A percentile compares a stretch with the other conserved stretches of the same genome.
These are phyloP conservation scores for Polyporus arcularius DNA, from an alignment of 768 basidiomycete genomes.

Conservation along the genomic window DNA sequence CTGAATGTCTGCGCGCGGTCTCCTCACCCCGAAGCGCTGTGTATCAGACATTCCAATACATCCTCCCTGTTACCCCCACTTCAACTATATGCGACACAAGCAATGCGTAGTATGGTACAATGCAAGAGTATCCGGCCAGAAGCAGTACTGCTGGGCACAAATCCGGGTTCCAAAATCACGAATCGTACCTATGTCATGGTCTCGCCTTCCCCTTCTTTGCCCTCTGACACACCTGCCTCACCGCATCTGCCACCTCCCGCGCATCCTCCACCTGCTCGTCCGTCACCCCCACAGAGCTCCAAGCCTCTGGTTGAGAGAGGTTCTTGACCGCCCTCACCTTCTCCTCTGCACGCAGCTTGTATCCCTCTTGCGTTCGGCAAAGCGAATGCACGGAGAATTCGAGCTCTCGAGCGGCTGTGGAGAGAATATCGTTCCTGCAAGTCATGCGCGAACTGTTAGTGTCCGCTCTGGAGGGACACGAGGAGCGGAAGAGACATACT, in stretches of 20 bases:
- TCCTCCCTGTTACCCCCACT: too few species aligned
- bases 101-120: too few species aligned
- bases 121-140: too few species aligned
- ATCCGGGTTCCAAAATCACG: too few species aligned
- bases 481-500: conserved; percentile 21
- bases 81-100: too few species aligned
- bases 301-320: conserved; percentile 29
- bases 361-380: conserved; percentile 53
- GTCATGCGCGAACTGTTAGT: neutral
- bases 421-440: conserved; percentile 44
- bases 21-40: too few species aligned
- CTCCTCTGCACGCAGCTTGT: conserved; percentile 37
- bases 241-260: conserved; percentile 32
- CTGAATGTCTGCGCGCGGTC: too few species aligned
- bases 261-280: conserved; percentile 41
- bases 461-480: neutral
- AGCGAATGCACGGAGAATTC: conserved; percentile 52
- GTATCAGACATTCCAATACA: too few species aligned
- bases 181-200: neutral
- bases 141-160: too few species aligned
- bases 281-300: conserved; percentile 21
- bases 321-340: conserved; percentile 38
- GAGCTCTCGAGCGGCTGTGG: conserved; percentile 42
- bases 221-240: conserved; percentile 7
- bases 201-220: conserved; percentile 1